These are phyloP conservation scores for Adansonia grandidieri DNA, from an alignment of 441 rosid species.

Conservation along the genomic window DNA sequence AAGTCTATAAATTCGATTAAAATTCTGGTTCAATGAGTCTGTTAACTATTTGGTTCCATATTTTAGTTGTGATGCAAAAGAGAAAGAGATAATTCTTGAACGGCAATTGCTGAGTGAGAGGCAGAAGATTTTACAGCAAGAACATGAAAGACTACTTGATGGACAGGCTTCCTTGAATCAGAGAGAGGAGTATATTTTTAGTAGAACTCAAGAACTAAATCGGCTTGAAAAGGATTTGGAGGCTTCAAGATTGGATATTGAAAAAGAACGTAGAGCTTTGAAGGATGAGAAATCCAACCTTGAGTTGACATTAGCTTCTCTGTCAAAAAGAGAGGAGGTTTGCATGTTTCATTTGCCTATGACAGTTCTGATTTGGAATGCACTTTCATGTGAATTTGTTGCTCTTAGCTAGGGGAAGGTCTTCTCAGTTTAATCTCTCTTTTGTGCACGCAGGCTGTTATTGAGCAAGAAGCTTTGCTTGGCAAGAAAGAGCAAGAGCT, in stretches of 20 bases:
- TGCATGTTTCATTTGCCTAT: slow-evolving; percentile 7
- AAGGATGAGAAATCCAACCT: slow-evolving; percentile 59
- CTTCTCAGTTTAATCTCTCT: slow-evolving; percentile 23
- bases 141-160: slow-evolving; percentile 77
- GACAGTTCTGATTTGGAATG: not conserved
- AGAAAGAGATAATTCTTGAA: slow-evolving; percentile 66
- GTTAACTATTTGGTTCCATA: slow-evolving; percentile 26
- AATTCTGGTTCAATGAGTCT: slow-evolving; percentile 20
- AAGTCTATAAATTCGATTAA: slow-evolving; percentile 16
- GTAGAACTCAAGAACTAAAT: slow-evolving; percentile 66
- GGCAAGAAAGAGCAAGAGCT: slow-evolving; percentile 73
- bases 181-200: slow-evolving; percentile 79
- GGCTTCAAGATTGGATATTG: slow-evolving; percentile 52
- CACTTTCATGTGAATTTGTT: not conserved
- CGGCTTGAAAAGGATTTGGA: slow-evolving; percentile 62
- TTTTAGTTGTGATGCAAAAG: slow-evolving; percentile 80
- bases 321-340: slow-evolving; percentile 80
- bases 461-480: slow-evolving; percentile 61
- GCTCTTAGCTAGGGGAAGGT: slow-evolving; percentile 7
- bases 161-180: slow-evolving; percentile 75
- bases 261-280: slow-evolving; percentile 58
- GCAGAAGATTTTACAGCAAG: slow-evolving; percentile 71
- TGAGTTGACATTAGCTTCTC: slow-evolving; percentile 54
- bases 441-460: slow-evolving; percentile 49
- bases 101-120: slow-evolving; percentile 77